Percentiles rank a stretch among this genome's conserved stretches.
Conservation (phyloP, 805 yeast species). For the Limtongia smithiae region DNA sequence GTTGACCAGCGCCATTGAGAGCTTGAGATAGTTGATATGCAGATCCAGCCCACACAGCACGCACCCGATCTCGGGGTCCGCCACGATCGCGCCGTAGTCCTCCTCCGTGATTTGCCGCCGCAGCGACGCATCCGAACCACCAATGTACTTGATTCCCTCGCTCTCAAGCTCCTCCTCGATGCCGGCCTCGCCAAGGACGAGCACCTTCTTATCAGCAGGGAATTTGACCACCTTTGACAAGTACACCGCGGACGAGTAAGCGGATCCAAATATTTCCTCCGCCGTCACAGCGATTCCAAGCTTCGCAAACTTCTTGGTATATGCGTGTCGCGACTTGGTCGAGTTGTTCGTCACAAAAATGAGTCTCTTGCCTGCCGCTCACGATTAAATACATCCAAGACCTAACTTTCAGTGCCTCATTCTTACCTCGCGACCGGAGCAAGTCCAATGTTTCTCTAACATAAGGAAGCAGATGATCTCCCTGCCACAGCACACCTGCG, state of each 20-base stretch:
- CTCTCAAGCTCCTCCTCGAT: slow-evolving; percentile 72
- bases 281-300: slow-evolving; percentile 45
- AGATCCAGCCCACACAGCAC: slow-evolving; percentile 86
- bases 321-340: slow-evolving; percentile 78
- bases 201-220: slow-evolving; percentile 71
- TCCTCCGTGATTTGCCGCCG: slow-evolving; percentile 51
- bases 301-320: slow-evolving; percentile 68
- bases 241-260: slow-evolving; percentile 88
- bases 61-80: slow-evolving; percentile 75
- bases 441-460: slow-evolving; percentile 71
- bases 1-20: slow-evolving; percentile 79
- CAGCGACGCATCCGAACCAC: slow-evolving; percentile 70
- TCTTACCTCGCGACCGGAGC: slow-evolving; percentile 41
- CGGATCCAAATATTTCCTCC: slow-evolving; percentile 83
- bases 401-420: no score
- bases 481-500: slow-evolving; percentile 82
- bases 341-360: slow-evolving; percentile 95
- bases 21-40: slow-evolving; percentile 72
- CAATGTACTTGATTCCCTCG: slow-evolving; percentile 70
- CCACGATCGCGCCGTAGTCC: slow-evolving; percentile 40
- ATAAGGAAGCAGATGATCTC: slow-evolving; percentile 72
- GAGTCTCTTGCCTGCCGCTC: slow-evolving; percentile 63
- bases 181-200: slow-evolving; percentile 88
- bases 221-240: slow-evolving; percentile 69
- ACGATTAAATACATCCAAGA: no score